phyloP scores from a whole-genome alignment of 805 yeast species.

The Yarrowia osloensis region DNA sequence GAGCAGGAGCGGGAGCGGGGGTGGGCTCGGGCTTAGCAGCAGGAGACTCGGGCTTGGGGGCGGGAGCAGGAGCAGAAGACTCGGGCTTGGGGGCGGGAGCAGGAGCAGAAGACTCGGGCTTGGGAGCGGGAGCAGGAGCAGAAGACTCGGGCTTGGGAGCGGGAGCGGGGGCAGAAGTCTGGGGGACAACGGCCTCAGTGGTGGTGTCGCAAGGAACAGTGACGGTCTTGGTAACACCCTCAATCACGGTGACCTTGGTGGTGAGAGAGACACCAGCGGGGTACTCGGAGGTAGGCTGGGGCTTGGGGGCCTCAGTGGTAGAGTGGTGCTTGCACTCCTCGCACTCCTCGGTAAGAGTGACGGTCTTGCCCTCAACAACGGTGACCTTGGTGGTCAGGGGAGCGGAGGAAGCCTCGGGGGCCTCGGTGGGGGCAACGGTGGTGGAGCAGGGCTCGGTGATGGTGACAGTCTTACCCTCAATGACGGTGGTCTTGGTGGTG shows the following conservation, averaged over 20 bases:
- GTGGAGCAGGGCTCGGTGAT: conserved; percentile 31
- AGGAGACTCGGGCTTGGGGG: conserved; percentile 12
- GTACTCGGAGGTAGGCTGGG: conserved; percentile 33
- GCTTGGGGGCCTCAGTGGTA: conserved; percentile 33
- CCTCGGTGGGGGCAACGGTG: conserved; percentile 33
- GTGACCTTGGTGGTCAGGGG: conserved; percentile 47
- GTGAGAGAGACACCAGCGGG: conserved; percentile 31
- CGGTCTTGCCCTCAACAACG: conserved; percentile 40
- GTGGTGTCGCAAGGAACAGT: conserved; percentile 35
- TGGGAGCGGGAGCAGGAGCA: conserved; percentile 19
- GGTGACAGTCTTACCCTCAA: conserved; percentile 17
- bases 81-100: neutral
- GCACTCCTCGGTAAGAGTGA: conserved; percentile 50
- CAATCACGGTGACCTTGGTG: conserved; percentile 32
- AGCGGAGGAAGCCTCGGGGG: conserved; percentile 34
- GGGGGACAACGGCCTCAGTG: conserved; percentile 34
- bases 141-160: conserved; percentile 24
- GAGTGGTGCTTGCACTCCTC: conserved; percentile 30
- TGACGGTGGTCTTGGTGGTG: conserved; percentile 41
- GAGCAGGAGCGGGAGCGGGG: conserved; percentile 16
- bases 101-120: neutral
- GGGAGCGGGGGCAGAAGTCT: conserved; percentile 31
- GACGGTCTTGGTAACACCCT: conserved; percentile 32
- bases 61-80: conserved; percentile 20
- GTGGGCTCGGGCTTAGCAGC: neutral